These are phyloP conservation scores for Gossypium anomalum DNA, from an alignment of 345 rosid species.

Conservation along the genomic window DNA sequence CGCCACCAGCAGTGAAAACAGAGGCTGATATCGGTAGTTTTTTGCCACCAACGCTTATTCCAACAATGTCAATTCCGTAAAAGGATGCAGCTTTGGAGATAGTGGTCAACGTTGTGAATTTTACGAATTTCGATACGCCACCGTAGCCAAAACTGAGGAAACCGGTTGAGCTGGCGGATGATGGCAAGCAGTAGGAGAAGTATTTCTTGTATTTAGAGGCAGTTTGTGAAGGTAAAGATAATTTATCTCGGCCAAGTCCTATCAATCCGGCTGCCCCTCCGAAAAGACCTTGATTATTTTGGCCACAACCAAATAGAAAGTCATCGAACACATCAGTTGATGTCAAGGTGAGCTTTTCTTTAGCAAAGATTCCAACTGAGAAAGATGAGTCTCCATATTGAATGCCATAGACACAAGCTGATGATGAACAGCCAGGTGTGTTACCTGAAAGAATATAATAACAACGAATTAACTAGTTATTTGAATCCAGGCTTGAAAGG, in stretches of 20 bases:
- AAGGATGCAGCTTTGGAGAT: constrained; percentile 36
- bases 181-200: constrained; percentile 86
- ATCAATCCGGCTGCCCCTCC: constrained; percentile 65
- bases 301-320: constrained; percentile 75
- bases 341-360: constrained; percentile 56
- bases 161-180: constrained; percentile 60
- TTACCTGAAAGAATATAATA: constrained; percentile 15
- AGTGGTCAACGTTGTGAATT: constrained; percentile 57
- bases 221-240: constrained; percentile 68
- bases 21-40: constrained; percentile 44
- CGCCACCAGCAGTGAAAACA: constrained; percentile 45
- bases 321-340: constrained; percentile 35
- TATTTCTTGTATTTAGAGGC: constrained; percentile 47
- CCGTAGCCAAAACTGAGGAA: constrained; percentile 57
- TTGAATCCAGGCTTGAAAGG: neutral
- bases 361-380: constrained; percentile 61
- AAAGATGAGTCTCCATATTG: constrained; percentile 78
- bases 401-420: constrained; percentile 67
- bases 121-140: constrained; percentile 31
- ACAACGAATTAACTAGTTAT: neutral
- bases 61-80: constrained; percentile 59
- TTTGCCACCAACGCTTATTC: constrained; percentile 51
- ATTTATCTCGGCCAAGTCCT: constrained; percentile 71
- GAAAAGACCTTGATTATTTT: constrained; percentile 69
- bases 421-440: constrained; percentile 37